Evolutionary conservation across 176 grass and related monocot species (phyloP).

Genomic region (Bothriochloa decipiens): DNA sequence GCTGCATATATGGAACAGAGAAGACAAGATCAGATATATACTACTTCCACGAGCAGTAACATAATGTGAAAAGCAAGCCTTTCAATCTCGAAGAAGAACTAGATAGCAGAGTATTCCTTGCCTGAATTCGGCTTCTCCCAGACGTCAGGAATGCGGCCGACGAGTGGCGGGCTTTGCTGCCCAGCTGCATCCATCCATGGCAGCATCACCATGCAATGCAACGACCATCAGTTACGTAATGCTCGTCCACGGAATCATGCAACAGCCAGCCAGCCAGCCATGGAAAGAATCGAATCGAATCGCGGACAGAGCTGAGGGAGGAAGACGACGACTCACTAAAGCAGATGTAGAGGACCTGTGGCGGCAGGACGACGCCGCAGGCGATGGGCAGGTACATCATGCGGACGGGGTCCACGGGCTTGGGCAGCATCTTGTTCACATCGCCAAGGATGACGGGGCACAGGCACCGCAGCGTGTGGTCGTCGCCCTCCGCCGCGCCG

Average conservation of each 20-base stretch:
- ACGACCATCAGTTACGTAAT: background rate
- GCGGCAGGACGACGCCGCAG: slow-evolving; percentile 53
- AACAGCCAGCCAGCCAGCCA: background rate
- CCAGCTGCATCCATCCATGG: slow-evolving; percentile 12
- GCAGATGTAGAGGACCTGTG: slow-evolving; percentile 49
- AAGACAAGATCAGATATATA: background rate
- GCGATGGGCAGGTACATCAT: slow-evolving; percentile 59
- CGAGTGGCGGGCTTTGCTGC: slow-evolving; percentile 33
- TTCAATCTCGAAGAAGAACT: background rate
- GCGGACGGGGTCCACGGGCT: slow-evolving; percentile 50
- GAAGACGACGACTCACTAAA: slow-evolving; percentile 36
- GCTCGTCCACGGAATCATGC: background rate
- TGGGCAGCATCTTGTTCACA: slow-evolving; percentile 54
- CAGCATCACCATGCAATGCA: background rate
- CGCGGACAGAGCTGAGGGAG: background rate
- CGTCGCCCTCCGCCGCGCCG: background rate
- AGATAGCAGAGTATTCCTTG: background rate
- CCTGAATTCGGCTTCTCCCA: slow-evolving; percentile 41
- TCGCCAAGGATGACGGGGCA: slow-evolving; percentile 58
- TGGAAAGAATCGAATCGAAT: background rate
- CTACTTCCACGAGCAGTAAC: background rate
- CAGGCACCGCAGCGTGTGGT: slow-evolving; percentile 49
- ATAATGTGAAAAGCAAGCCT: background rate
- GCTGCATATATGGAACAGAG: background rate
- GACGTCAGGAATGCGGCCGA: slow-evolving; percentile 43